phyloP scores from a whole-genome alignment of 495 filamentous ascomycete genomes.

The Neurospora tetraspora region DNA sequence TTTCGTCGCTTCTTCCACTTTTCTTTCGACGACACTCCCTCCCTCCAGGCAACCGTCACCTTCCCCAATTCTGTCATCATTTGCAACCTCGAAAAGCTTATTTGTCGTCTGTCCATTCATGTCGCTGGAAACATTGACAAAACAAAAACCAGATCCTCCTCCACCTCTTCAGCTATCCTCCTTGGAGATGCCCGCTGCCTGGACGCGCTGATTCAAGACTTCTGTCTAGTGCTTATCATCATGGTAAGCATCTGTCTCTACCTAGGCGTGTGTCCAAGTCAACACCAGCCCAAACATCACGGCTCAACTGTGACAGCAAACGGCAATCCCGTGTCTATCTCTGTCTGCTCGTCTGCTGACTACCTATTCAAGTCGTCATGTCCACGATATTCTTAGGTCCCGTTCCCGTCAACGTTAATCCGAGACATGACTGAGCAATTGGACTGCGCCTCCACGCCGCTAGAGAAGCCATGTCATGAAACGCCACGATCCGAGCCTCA shows the following conservation, averaged over 20 bases:
- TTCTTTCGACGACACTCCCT: background rate
- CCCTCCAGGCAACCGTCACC: background rate
- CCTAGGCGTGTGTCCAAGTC: background rate
- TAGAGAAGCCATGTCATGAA: background rate
- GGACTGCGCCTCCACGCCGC: background rate
- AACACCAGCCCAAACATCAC: background rate
- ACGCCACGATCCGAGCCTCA: background rate
- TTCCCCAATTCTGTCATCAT: background rate
- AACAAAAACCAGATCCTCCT: background rate
- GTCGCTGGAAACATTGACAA: background rate
- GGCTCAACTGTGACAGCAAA: background rate
- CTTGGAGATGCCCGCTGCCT: background rate
- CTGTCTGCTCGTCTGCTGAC: background rate
- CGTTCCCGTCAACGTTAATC: background rate
- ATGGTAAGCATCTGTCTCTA: too few species aligned
- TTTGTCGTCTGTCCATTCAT: background rate
- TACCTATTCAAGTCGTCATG: background rate
- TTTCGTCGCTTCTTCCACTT: background rate
- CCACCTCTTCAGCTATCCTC: background rate
- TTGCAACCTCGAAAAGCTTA: background rate
- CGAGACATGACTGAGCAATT: background rate
- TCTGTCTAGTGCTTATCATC: too few species aligned
- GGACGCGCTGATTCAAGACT: background rate
- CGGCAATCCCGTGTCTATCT: background rate
- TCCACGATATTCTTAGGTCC: background rate